Percentiles rank a stretch among this genome's conserved stretches.
These are phyloP conservation scores for Nicotiana sylvestris DNA, from an alignment of 257 asterid species.

Conservation along the genomic window DNA sequence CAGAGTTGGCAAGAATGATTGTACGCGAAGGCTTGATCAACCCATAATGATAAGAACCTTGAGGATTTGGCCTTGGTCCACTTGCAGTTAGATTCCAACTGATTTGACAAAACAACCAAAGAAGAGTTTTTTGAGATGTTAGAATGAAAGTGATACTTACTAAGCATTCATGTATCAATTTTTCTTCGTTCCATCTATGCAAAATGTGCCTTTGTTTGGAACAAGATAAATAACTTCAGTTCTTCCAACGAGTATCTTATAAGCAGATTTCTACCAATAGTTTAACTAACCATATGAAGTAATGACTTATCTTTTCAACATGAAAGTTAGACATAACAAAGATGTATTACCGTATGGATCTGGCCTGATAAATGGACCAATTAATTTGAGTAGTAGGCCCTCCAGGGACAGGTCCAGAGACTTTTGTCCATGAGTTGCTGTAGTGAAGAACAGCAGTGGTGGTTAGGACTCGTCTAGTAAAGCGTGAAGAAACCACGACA, in stretches of 20 bases:
- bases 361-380: constrained; percentile 80
- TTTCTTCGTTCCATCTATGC: too few species aligned
- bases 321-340: neutral
- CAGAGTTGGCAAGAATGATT: constrained; percentile 85
- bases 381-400: constrained; percentile 76
- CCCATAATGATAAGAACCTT: constrained; percentile 96
- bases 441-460: constrained; percentile 86
- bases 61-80: constrained; percentile 98
- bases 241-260: too few species aligned
- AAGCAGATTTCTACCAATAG: too few species aligned
- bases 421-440: constrained; percentile 59
- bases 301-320: neutral
- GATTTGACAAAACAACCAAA: constrained; percentile 24
- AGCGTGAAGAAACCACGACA: constrained; percentile 70
- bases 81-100: constrained; percentile 87
- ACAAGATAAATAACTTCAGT: too few species aligned
- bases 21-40: constrained; percentile 72
- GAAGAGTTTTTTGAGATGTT: neutral
- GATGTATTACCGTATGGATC: constrained; percentile 69
- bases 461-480: constrained; percentile 69
- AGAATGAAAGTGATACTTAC: neutral
- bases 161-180: neutral
- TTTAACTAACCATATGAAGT: too few species aligned
- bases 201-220: too few species aligned
- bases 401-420: constrained; percentile 67